Conservation (phyloP, 768 basidiomycete genomes). For the Tephrocybe sp. region DNA sequence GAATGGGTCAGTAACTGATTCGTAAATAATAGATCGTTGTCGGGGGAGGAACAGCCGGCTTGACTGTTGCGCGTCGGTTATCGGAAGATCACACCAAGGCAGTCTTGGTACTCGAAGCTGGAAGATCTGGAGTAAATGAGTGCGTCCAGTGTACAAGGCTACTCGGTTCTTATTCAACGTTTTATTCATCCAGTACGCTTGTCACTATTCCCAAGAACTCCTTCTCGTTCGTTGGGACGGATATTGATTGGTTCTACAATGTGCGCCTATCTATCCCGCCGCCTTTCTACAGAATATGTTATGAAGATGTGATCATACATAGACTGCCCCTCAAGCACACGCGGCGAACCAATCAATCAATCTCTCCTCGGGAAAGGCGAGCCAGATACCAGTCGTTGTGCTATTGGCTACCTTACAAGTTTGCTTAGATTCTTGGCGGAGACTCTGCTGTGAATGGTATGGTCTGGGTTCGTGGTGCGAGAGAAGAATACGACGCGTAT, state of each 20-base stretch:
- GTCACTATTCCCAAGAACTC: constrained; percentile 29
- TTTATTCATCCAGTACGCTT: constrained; percentile 15
- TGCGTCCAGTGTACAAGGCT: constrained; percentile 6
- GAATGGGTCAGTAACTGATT: neutral
- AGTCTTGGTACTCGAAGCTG: constrained; percentile 33
- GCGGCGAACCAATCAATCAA: constrained; percentile 24
- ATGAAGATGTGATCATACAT: neutral
- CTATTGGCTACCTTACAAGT: neutral
- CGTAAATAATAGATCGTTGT: constrained; percentile 26
- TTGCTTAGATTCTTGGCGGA: constrained; percentile 33
- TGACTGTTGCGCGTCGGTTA: constrained; percentile 31
- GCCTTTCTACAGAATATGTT: neutral
- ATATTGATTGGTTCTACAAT: constrained; percentile 27
- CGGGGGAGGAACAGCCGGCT: constrained; percentile 35
- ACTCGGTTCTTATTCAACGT: neutral
- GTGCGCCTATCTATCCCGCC: no score
- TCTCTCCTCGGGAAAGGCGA: constrained; percentile 28
- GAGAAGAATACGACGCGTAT: constrained; percentile 30
- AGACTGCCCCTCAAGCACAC: constrained; percentile 26
- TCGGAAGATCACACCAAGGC: constrained; percentile 22
- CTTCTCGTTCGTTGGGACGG: constrained; percentile 26
- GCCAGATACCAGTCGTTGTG: neutral
- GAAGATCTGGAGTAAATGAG: constrained; percentile 26
- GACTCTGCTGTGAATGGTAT: constrained; percentile 35
- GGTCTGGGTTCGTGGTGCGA: constrained; percentile 32